Conservation (phyloP, 352 stramenopile genomes). For the Phytophthora brassicae region DNA sequence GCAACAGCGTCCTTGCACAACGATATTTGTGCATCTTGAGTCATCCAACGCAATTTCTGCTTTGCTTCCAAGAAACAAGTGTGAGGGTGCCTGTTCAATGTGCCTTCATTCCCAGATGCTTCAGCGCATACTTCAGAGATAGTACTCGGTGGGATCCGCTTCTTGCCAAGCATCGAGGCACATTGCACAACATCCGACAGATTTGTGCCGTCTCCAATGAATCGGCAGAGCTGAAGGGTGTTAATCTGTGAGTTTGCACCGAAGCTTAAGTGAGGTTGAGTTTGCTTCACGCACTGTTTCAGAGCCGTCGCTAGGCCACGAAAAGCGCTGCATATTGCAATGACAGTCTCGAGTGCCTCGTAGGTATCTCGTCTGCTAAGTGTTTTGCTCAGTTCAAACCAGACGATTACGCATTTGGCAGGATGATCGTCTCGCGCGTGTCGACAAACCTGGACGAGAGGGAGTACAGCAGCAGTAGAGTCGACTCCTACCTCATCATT, state of each 20-base stretch:
- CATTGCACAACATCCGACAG: constrained; percentile 26
- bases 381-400: constrained; percentile 32
- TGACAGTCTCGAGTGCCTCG: constrained; percentile 3
- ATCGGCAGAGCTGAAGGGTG: constrained; percentile 33
- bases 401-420: constrained; percentile 40
- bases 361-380: constrained; percentile 24
- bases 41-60: constrained; percentile 56
- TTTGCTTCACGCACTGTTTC: constrained; percentile 33
- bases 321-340: constrained; percentile 24
- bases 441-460: constrained; percentile 39
- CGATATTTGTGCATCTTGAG: constrained; percentile 20
- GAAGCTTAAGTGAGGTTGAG: constrained; percentile 19
- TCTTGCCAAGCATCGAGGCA: constrained; percentile 21
- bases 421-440: constrained; percentile 29
- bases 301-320: constrained; percentile 22
- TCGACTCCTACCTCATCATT: neutral
- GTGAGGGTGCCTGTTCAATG: constrained; percentile 27
- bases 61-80: constrained; percentile 46
- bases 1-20: constrained; percentile 36
- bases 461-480: constrained; percentile 6
- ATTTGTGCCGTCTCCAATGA: constrained; percentile 13
- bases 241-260: constrained; percentile 8
- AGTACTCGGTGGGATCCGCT: constrained; percentile 14
- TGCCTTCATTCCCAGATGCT: neutral
- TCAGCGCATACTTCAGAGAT: constrained; percentile 40